These are phyloP conservation scores for Knufia fluminis DNA, from an alignment of 2,329 filamentous ascomycete species.

Conservation along the genomic window DNA sequence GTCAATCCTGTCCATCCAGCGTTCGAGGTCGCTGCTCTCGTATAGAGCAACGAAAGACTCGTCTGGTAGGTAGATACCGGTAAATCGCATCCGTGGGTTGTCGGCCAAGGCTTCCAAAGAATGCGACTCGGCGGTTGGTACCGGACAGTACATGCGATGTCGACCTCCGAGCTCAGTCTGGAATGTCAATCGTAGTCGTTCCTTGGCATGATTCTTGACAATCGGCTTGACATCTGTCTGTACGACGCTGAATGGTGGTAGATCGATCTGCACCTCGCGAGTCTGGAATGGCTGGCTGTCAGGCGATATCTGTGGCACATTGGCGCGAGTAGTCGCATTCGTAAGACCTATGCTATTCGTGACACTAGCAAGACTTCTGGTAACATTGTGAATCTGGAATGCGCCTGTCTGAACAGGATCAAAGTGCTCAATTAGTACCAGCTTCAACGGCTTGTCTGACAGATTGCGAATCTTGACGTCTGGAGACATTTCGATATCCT, in stretches of 20 bases:
- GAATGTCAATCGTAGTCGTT: constrained; percentile 67
- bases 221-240: constrained; percentile 54
- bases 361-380: constrained; percentile 31
- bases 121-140: constrained; percentile 45
- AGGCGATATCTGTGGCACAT: constrained; percentile 37
- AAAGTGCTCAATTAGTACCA: constrained; percentile 67
- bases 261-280: constrained; percentile 52
- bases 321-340: constrained; percentile 34
- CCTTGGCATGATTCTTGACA: constrained; percentile 47
- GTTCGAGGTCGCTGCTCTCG: constrained; percentile 58
- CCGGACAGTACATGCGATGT: constrained; percentile 66
- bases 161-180: constrained; percentile 49
- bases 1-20: constrained; percentile 73
- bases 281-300: constrained; percentile 53
- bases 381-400: constrained; percentile 25
- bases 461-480: constrained; percentile 71
- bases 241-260: constrained; percentile 60
- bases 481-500: constrained; percentile 27
- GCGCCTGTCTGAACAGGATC: constrained; percentile 34
- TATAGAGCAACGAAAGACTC: constrained; percentile 53
- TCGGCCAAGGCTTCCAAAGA: constrained; percentile 50
- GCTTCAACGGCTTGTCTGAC: constrained; percentile 60
- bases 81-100: constrained; percentile 49
- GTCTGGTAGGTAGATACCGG: constrained; percentile 54
- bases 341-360: constrained; percentile 41